These are phyloP conservation scores for Larix sibirica DNA, from an alignment of 83 land plant genomes.

Conservation along the genomic window DNA sequence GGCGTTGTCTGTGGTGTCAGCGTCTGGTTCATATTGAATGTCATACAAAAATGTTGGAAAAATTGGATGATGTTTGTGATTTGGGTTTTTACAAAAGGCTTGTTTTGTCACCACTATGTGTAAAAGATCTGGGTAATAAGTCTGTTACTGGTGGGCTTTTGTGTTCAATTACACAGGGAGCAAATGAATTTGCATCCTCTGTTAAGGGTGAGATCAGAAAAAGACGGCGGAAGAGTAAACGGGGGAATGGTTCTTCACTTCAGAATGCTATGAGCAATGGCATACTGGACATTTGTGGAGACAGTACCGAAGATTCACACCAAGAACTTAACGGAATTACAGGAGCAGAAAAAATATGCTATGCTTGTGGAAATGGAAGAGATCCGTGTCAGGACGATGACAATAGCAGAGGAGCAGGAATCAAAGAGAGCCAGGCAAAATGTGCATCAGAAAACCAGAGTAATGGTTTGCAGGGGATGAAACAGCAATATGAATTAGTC, in stretches of 20 bases:
- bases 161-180: constrained; percentile 49
- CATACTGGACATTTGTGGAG: constrained; percentile 14
- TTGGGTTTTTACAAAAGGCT: constrained; percentile 64
- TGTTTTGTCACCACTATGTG: constrained; percentile 69
- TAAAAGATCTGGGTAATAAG: constrained; percentile 42
- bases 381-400: constrained; percentile 19
- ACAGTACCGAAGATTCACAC: constrained; percentile 9
- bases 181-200: constrained; percentile 55
- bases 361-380: constrained; percentile 33
- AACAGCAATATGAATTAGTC: constrained; percentile 36
- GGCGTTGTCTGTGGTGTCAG: constrained; percentile 91
- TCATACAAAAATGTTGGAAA: constrained; percentile 54
- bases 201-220: constrained; percentile 55
- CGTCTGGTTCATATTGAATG: constrained; percentile 79
- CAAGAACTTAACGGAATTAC: constrained; percentile 29
- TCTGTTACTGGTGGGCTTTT: constrained; percentile 27
- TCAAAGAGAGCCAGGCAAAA: constrained; percentile 28
- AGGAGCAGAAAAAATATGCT: constrained; percentile 36
- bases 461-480: background rate
- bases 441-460: background rate
- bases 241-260: constrained; percentile 18
- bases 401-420: constrained; percentile 31
- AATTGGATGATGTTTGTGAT: constrained; percentile 65
- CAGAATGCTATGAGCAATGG: constrained; percentile 16
- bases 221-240: constrained; percentile 35